phyloP scores from a whole-genome alignment of 331 rosid genomes.

The Malus hybrid region DNA sequence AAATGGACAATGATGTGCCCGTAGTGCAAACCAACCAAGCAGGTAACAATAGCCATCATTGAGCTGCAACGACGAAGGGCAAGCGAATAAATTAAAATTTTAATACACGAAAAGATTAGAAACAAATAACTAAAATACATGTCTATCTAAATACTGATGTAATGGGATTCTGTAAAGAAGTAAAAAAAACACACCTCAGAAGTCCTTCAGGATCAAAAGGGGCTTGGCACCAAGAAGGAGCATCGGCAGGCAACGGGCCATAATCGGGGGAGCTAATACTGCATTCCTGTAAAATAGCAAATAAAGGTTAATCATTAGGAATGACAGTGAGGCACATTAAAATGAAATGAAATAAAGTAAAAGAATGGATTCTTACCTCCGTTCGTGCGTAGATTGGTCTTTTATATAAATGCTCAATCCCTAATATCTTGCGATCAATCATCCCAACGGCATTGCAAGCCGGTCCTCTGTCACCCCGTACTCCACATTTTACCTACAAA shows the following conservation, averaged over 20 bases:
- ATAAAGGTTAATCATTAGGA: not conserved
- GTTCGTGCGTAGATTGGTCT: constrained; percentile 71
- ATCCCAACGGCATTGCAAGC: constrained; percentile 85
- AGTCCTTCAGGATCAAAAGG: constrained; percentile 99
- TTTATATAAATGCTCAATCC: constrained; percentile 62
- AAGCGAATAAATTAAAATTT: constrained; percentile 1
- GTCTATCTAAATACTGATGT: not conserved
- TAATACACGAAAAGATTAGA: not conserved
- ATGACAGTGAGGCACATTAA: not conserved
- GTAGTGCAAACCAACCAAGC: constrained; percentile 85
- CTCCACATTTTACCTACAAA: constrained; percentile 83
- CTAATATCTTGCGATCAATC: constrained; percentile 80
- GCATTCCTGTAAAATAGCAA: constrained; percentile 49
- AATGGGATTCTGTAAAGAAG: not conserved
- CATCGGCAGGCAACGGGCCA: constrained; percentile 82
- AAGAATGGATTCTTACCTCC: constrained; percentile 24
- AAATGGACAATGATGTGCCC: constrained; percentile 90
- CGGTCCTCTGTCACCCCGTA: constrained; percentile 71
- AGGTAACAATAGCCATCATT: constrained; percentile 87
- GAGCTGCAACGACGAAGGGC: constrained; percentile 41
- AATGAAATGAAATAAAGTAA: not conserved
- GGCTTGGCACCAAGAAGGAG: constrained; percentile 99
- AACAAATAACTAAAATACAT: not conserved
- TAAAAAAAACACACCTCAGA: constrained; percentile 37
- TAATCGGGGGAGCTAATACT: constrained; percentile 73